Conservation (phyloP, 78 protist species). For the Tieghemostelium lacteum region DNA sequence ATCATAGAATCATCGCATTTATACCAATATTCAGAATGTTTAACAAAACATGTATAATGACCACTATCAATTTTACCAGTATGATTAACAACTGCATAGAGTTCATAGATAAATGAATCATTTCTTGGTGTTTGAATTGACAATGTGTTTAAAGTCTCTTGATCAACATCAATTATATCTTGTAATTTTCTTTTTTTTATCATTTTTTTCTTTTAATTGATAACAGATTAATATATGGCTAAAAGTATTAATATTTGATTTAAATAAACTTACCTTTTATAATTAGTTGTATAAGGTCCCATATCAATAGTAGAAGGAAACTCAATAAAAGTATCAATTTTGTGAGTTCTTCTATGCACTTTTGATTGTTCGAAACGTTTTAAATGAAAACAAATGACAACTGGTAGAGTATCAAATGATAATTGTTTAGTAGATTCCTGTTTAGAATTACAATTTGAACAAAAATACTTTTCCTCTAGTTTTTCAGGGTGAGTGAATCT, state of each 20-base stretch:
- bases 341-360: conserved; percentile 64
- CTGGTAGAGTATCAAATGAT: conserved; percentile 56
- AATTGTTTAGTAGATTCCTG: conserved; percentile 80
- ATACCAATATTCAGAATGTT: conserved; percentile 62
- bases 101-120: conserved; percentile 47
- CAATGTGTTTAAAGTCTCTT: no score
- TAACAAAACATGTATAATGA: conserved; percentile 77
- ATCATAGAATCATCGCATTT: conserved; percentile 81
- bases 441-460: conserved; percentile 48
- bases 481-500: conserved; percentile 84
- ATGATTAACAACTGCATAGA: conserved; percentile 79
- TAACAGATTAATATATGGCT: background rate
- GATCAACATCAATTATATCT: background rate
- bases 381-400: conserved; percentile 76
- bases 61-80: conserved; percentile 79
- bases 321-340: conserved; percentile 77
- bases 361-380: conserved; percentile 70
- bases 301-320: conserved; percentile 53
- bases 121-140: background rate
- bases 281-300: conserved; percentile 41
- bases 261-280: background rate
- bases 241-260: background rate
- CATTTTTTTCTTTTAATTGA: background rate
- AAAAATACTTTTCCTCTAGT: conserved; percentile 72
- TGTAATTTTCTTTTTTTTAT: background rate